Percentiles rank a stretch among this genome's conserved stretches.
These are phyloP conservation scores for Trichothecium sympodiale DNA, from an alignment of 2,329 filamentous ascomycete species.

Conservation along the genomic window DNA sequence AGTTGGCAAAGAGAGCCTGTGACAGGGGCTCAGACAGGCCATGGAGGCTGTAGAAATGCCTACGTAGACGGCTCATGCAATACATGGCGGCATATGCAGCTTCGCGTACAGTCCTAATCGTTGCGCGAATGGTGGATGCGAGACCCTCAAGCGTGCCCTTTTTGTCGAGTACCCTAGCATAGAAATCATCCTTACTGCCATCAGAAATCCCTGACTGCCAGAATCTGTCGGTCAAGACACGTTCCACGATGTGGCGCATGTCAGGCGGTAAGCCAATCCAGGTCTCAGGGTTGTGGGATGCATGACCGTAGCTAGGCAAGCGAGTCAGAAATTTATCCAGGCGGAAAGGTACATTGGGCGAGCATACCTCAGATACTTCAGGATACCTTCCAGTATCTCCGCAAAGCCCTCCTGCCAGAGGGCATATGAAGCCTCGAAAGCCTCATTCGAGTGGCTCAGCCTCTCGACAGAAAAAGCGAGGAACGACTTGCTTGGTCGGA, in stretches of 20 bases:
- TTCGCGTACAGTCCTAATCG: constrained; percentile 81
- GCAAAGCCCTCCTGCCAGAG: constrained; percentile 84
- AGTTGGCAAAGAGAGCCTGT: constrained; percentile 72
- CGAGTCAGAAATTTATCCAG: constrained; percentile 5
- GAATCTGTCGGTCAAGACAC: constrained; percentile 86
- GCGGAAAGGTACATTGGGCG: neutral
- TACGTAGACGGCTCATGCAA: constrained; percentile 78
- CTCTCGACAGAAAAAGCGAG: constrained; percentile 89
- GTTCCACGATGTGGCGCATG: constrained; percentile 64
- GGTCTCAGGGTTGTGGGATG: constrained; percentile 76
- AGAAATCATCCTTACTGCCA: constrained; percentile 94
- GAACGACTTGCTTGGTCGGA: constrained; percentile 83
- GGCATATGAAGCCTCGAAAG: constrained; percentile 64
- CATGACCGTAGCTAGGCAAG: constrained; percentile 63
- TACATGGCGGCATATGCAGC: constrained; percentile 90
- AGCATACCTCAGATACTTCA: constrained; percentile 64
- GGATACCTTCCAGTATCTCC: constrained; percentile 70
- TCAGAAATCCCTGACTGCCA: constrained; percentile 97
- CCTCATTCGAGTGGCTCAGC: constrained; percentile 59
- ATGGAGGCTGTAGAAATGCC: constrained; percentile 81
- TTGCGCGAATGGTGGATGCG: constrained; percentile 82
- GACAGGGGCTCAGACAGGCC: constrained; percentile 77
- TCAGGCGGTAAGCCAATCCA: constrained; percentile 70
- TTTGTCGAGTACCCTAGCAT: constrained; percentile 79
- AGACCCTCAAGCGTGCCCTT: constrained; percentile 87